A percentile compares a stretch with the other conserved stretches of the same genome.
phyloP scores from a whole-genome alignment of 2,329 filamentous ascomycete species.

The Neodidymelliopsis sp. region DNA sequence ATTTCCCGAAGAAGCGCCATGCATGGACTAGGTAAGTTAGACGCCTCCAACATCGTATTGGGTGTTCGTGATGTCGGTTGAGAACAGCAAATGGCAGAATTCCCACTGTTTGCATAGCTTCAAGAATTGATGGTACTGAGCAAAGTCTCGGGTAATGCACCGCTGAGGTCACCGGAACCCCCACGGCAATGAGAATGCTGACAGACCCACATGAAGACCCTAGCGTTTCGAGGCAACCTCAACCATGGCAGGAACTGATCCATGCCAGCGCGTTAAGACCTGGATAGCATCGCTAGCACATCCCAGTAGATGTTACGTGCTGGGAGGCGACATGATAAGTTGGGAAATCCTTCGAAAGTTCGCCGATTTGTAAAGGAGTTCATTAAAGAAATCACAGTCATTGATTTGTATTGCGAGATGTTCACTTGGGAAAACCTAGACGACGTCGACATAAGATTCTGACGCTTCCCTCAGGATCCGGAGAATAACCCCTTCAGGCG shows the following conservation, averaged over 20 bases:
- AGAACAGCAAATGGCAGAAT: background rate
- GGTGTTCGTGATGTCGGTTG: background rate
- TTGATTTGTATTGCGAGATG: too few relatives aligned
- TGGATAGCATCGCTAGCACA: slow-evolving; percentile 4
- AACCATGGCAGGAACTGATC: slow-evolving; percentile 1
- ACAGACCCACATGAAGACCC: slow-evolving; percentile 8
- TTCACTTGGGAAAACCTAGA: too few relatives aligned
- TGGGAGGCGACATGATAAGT: too few relatives aligned
- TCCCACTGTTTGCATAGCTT: background rate
- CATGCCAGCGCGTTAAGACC: background rate
- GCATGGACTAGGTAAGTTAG: background rate
- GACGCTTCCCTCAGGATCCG: background rate
- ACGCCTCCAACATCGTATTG: too few relatives aligned
- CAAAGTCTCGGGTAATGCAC: too few relatives aligned
- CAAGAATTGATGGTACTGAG: background rate
- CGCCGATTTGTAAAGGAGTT: background rate
- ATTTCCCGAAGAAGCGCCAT: slow-evolving; percentile 8
- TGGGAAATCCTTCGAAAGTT: background rate
- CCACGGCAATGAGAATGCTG: background rate
- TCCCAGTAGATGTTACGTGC: slow-evolving; percentile 11
- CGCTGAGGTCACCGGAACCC: slow-evolving; percentile 1
- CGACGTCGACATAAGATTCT: background rate
- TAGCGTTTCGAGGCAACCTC: slow-evolving; percentile 13
- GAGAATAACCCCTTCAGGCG: background rate
- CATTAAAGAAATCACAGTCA: too few relatives aligned